Base-by-base conservation (phyloP, 2,329 filamentous ascomycete species). In the Alternaria ventricosa region DNA sequence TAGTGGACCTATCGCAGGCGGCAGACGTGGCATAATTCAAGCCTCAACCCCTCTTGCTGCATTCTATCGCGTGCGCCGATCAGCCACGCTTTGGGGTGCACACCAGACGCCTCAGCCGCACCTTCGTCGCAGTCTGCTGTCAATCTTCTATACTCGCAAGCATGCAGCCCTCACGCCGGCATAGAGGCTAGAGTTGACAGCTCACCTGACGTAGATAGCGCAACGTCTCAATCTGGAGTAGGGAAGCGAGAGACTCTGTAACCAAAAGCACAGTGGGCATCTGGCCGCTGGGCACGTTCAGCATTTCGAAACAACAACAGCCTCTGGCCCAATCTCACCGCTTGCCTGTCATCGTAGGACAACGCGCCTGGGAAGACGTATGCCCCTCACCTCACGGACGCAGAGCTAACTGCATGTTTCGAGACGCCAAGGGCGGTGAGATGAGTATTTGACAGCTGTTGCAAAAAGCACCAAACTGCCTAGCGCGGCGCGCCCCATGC, bases 401-500 rank as follows among this genome's bases (percentile, higher is more conserved):
- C 43, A 33, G 20, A 23, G 57, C 60, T 55, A 60, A 55, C 36
- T 41, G 41, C 49, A 55, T 57, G 47, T 44, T 53, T 50, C 49
- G 53, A 30, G 33, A 23, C 22, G 60, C 60, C 60, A 59, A 47
- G 55, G 28, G 60, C 49, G 28, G 30, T 36, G 47, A 43, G 44
- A 54, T 51, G 36, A 41, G 30, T 49, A 61, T 54, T 58, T 58
- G 62, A 64, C 62, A 64, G 62, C 58, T 51, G 58, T 50, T 45
- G 33, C 47, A 56, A 61, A 62, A 64, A 57, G 59, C 59, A 64
- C 46, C 45, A 53, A 58, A 50, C 59, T 44, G 30, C 44, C 54
- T 63, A 61, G 60, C 66, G 60, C 61, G 46, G 55, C 66, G 60
- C 62, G 61, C 64, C 65, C 63, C 66, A 64, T 51, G 50, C 60